Conservation (phyloP, 129 eudicot species). For the Daucus carota region DH1_v3.0 NC_030383.2:9927001-9927500, state of each 20-base stretch:
- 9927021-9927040: background rate
- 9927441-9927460: background rate
- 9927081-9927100: background rate
- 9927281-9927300: too few relatives aligned
- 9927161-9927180: background rate
- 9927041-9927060: background rate
- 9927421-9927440: background rate
- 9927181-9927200: background rate
- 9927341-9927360: too few relatives aligned
- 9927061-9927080: background rate
- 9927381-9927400: too few relatives aligned
- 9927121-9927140: background rate
- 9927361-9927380: too few relatives aligned
- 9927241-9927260: too few relatives aligned
- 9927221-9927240: background rate
- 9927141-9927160: background rate
- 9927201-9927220: background rate
- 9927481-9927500: background rate
- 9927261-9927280: too few relatives aligned
- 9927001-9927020: background rate
- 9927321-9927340: too few relatives aligned
- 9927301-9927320: background rate
- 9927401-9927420: background rate
- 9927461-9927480: background rate
- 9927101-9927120: background rate